phyloP scores from a whole-genome alignment of 176 grass and related monocot genomes.

The Miscanthus lutarioriparius region DNA sequence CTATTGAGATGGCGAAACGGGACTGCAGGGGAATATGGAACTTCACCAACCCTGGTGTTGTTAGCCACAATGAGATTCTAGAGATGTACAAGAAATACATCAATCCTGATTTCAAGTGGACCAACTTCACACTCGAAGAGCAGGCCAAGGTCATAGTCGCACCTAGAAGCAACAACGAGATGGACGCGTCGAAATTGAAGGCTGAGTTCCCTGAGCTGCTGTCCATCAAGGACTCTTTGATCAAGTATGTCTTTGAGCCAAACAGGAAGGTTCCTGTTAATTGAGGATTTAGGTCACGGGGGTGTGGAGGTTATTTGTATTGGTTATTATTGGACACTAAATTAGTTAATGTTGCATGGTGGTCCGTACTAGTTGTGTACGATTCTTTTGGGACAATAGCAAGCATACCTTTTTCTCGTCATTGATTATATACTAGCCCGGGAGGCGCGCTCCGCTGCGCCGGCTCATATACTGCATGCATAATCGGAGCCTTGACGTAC shows the following conservation, averaged over 20 bases:
- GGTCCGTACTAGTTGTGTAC: conserved; percentile 2
- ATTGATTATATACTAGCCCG: neutral
- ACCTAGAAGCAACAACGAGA: conserved; percentile 76
- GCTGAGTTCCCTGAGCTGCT: conserved; percentile 68
- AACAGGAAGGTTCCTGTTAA: conserved; percentile 54
- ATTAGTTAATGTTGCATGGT: conserved; percentile 5
- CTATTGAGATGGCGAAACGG: conserved; percentile 64
- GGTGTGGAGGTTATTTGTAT: neutral
- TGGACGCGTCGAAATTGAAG: conserved; percentile 75
- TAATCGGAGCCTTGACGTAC: too few species aligned
- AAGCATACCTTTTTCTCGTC: neutral
- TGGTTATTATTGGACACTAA: neutral
- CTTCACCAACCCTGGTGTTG: conserved; percentile 63
- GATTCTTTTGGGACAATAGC: conserved; percentile 10
- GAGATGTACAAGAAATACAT: conserved; percentile 68
- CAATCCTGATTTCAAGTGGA: conserved; percentile 56
- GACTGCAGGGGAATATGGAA: conserved; percentile 69
- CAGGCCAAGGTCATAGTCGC: conserved; percentile 91
- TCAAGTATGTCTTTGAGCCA: conserved; percentile 81
- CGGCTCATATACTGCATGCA: too few species aligned
- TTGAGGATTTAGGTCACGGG: neutral
- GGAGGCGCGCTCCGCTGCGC: too few species aligned
- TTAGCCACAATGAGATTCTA: conserved; percentile 70
- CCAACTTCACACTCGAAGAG: conserved; percentile 69
- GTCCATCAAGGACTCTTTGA: conserved; percentile 66